Evolutionary conservation across 73 alveolate genomes (phyloP).

Genomic region (Blepharisma stoltei): DNA sequence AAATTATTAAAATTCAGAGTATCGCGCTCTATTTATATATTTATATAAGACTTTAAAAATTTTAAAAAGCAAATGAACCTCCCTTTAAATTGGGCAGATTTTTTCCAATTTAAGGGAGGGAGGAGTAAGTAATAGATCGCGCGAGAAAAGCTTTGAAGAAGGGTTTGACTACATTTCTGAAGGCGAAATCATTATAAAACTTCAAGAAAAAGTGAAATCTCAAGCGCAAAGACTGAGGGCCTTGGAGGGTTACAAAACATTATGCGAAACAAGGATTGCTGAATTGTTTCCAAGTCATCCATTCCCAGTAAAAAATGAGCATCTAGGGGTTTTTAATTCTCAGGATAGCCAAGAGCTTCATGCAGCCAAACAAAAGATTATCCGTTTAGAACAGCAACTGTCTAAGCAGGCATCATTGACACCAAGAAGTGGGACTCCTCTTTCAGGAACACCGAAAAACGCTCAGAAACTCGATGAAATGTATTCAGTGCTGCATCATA

Average conservation of each 20-base stretch:
- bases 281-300: conserved; percentile 33
- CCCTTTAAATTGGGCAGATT: too few species aligned
- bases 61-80: too few species aligned
- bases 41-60: too few species aligned
- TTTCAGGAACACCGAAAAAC: background rate
- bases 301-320: conserved; percentile 30
- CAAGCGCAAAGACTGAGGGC: conserved; percentile 16
- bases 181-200: background rate
- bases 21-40: too few species aligned
- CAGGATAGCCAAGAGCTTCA: background rate
- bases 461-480: background rate
- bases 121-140: too few species aligned
- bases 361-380: conserved; percentile 20
- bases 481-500: background rate
- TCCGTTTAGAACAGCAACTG: background rate
- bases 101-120: too few species aligned
- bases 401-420: background rate
- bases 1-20: too few species aligned
- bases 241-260: background rate
- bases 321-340: conserved; percentile 13
- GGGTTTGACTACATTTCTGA: background rate
- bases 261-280: conserved; percentile 1
- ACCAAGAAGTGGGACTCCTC: background rate
- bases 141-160: too few species aligned
- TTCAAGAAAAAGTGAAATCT: conserved; percentile 15